Evolutionary conservation across 1,284 basidiomycete species (phyloP), one percentile per base, ranked within the genome.

Genomic region (Trichosporon asahii): DNA sequence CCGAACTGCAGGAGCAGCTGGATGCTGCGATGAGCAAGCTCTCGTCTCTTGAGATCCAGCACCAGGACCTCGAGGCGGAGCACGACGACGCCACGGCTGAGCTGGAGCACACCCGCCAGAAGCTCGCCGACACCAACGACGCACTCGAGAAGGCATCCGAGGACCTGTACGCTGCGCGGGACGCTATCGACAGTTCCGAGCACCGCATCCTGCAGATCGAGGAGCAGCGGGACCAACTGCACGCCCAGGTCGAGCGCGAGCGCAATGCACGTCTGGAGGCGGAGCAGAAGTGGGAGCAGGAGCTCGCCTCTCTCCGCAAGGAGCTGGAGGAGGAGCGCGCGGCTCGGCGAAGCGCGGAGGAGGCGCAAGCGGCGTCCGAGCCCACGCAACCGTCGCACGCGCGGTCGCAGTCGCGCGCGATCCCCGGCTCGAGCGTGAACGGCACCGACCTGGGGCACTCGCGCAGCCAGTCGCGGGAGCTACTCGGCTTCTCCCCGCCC

Each of bases 31-130:
- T 65, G 25, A 40, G 44, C 55, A 70, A 73, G 31, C 61, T 71
- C n/a, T 37, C 49, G 21, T 69, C 55, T 1, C 44, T 74, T 37
- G 31, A 64, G 12, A 4, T 33, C n/a, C 27, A 61, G 18, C 68
- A 67, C 27, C 64, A 66, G 6, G 65, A 64, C 49, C 67, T 74
- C 2, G 33, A n/a, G 21, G 65, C 64, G 29, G 76, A 79, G 67
- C 70, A 74, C 31, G 76, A 76, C 37, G 27, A 61, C 18, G 57
- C 18, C 21, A 12, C 9, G 23, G 12, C 23, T 12, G 49, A 61
- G 57, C 57, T 61, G 15, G 57, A 61, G 5, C 27, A 61, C 57
- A 31, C 57, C 27, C 57, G 57, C 8, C 27, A 31, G 27, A 9
- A 31, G 29, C 57, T 61, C 7, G 57, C 57, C 6, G 57, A 61